These are phyloP conservation scores for Sarocladium brachiariae DNA, from an alignment of 2,329 filamentous ascomycete species.

Conservation along the genomic window DNA sequence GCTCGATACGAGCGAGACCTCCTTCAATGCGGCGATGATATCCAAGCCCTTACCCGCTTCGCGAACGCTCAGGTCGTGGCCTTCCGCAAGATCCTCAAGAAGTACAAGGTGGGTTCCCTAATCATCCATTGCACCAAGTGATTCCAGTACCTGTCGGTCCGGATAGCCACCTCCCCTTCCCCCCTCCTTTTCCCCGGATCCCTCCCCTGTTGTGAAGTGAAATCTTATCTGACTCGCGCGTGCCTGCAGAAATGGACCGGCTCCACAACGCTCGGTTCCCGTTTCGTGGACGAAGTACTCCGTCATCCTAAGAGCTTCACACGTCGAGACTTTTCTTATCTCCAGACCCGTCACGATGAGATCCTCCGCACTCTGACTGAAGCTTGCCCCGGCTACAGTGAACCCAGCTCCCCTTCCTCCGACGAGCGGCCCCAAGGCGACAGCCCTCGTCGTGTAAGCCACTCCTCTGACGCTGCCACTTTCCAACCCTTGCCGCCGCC, in stretches of 20 bases:
- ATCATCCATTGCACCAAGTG: too few relatives aligned
- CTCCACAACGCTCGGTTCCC: slow-evolving; percentile 55
- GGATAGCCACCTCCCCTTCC: too few relatives aligned
- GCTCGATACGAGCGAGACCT: slow-evolving; percentile 47
- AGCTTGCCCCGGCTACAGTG: slow-evolving; percentile 33
- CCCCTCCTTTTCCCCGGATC: slow-evolving; percentile 14
- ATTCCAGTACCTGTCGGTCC: too few relatives aligned
- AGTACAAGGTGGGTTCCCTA: slow-evolving; percentile 58
- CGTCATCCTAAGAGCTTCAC: slow-evolving; percentile 65
- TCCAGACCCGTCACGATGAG: slow-evolving; percentile 44
- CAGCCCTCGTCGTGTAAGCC: background rate
- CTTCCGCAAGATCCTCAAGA: slow-evolving; percentile 78
- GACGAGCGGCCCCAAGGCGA: slow-evolving; percentile 15
- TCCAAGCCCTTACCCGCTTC: slow-evolving; percentile 64
- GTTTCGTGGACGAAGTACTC: slow-evolving; percentile 62
- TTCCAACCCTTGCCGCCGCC: slow-evolving; percentile 4
- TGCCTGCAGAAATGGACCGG: slow-evolving; percentile 67
- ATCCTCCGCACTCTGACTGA: slow-evolving; percentile 40
- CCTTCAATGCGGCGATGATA: slow-evolving; percentile 60
- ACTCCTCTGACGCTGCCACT: background rate
- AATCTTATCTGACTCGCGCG: slow-evolving; percentile 1
- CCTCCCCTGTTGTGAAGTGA: too few relatives aligned
- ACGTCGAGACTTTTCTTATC: slow-evolving; percentile 52
- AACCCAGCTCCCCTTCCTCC: slow-evolving; percentile 31
- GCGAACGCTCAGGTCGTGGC: slow-evolving; percentile 66